These are phyloP conservation scores for Agaricus subrufescens DNA, from an alignment of 768 basidiomycete genomes.

Conservation along the genomic window DNA sequence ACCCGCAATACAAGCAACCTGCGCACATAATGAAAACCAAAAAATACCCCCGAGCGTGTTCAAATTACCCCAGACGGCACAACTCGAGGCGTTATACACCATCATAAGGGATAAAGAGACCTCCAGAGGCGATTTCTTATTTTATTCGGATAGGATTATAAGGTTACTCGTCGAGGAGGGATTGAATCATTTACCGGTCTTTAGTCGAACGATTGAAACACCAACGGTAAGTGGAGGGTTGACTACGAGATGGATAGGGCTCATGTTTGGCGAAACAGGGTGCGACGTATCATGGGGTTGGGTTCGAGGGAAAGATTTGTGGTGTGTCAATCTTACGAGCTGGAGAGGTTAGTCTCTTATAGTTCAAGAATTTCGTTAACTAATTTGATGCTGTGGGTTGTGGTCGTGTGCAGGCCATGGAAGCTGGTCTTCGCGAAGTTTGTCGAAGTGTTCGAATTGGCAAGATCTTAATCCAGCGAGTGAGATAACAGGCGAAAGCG, in stretches of 20 bases:
- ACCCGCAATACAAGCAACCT: constrained; percentile 14
- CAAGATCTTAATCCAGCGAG: constrained; percentile 96
- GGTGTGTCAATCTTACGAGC: constrained; percentile 93
- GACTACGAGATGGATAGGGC: background rate
- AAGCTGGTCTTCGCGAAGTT: constrained; percentile 92
- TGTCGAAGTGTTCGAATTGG: constrained; percentile 93
- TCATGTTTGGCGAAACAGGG: constrained; percentile 41
- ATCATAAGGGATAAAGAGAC: constrained; percentile 91
- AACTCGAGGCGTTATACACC: constrained; percentile 93
- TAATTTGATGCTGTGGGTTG: background rate
- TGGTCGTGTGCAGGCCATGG: constrained; percentile 72
- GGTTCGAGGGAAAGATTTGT: constrained; percentile 95
- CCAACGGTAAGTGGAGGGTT: constrained; percentile 57
- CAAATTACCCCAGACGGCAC: constrained; percentile 84
- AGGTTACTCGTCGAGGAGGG: constrained; percentile 78
- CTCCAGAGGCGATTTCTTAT: constrained; percentile 89
- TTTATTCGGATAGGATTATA: constrained; percentile 93
- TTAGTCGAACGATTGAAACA: constrained; percentile 73
- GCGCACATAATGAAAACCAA: constrained; percentile 31
- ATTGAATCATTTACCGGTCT: constrained; percentile 76
- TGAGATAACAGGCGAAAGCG: constrained; percentile 26
- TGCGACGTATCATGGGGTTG: constrained; percentile 81
- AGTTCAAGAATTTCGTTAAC: background rate
- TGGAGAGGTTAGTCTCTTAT: constrained; percentile 61
- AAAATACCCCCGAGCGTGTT: constrained; percentile 78